phyloP scores from a whole-genome alignment of 495 filamentous ascomycete genomes.

The Hamigera avellanea region DNA sequence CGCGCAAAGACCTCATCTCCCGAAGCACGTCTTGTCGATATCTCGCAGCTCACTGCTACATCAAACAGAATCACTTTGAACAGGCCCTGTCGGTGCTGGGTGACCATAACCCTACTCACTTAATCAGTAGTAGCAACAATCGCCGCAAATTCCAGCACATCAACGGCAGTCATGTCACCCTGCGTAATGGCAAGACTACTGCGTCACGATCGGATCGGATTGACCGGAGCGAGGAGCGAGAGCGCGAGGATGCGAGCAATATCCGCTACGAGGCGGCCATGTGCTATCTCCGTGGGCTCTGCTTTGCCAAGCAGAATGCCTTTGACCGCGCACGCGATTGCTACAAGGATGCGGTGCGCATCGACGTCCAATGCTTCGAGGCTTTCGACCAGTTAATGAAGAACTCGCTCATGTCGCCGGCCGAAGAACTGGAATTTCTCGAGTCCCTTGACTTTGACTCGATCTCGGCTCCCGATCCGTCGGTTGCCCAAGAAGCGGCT shows the following conservation, averaged over 20 bases:
- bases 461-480: slow-evolving; percentile 48
- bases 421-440: slow-evolving; percentile 90
- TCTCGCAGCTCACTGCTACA: slow-evolving; percentile 83
- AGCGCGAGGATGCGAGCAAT: slow-evolving; percentile 56
- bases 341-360: slow-evolving; percentile 92
- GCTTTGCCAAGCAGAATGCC: slow-evolving; percentile 94
- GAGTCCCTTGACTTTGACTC: slow-evolving; percentile 85
- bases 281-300: slow-evolving; percentile 89
- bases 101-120: slow-evolving; percentile 81
- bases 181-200: slow-evolving; percentile 33
- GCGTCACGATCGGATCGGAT: slow-evolving; percentile 33
- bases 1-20: slow-evolving; percentile 72
- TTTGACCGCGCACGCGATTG: slow-evolving; percentile 96
- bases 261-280: slow-evolving; percentile 88
- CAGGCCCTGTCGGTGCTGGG: slow-evolving; percentile 83
- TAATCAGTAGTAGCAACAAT: slow-evolving; percentile 57
- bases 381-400: slow-evolving; percentile 97
- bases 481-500: slow-evolving; percentile 65
- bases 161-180: slow-evolving; percentile 36
- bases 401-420: slow-evolving; percentile 93
- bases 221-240: slow-evolving; percentile 52
- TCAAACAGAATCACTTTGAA: slow-evolving; percentile 79
- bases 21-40: slow-evolving; percentile 79
- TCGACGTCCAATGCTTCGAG: slow-evolving; percentile 97
- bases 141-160: slow-evolving; percentile 48